Percentiles rank a stretch among this genome's conserved stretches.
Conservation (phyloP, 176 grass and related monocot species). For the Dendrocalamus sinicus region DNA sequence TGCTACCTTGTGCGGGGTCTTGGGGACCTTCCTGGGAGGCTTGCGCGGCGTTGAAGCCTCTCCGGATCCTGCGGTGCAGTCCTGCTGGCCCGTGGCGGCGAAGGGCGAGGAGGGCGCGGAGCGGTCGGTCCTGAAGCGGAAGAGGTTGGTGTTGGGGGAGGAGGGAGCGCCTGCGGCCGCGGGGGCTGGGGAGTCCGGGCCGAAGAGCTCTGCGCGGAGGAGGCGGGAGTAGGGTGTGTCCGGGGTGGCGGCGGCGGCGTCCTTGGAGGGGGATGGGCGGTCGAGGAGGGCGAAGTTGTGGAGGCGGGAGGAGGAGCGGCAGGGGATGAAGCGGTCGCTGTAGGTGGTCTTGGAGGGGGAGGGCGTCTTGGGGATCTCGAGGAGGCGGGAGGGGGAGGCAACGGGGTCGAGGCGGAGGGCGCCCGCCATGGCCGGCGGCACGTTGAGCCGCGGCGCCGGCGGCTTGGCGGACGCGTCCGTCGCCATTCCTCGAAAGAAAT, state of each 20-base stretch:
- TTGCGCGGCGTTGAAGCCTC: conserved; percentile 62
- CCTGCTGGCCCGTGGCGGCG: conserved; percentile 18
- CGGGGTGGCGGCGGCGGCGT: conserved; percentile 29
- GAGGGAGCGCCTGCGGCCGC: not conserved
- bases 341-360: conserved; percentile 88
- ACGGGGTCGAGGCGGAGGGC: conserved; percentile 63
- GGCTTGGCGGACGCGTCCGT: conserved; percentile 51
- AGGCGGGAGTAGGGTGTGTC: conserved; percentile 75
- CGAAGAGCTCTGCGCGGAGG: conserved; percentile 88
- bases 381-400: conserved; percentile 17
- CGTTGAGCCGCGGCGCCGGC: conserved; percentile 67
- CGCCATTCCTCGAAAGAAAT: conserved; percentile 19
- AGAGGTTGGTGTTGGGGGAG: conserved; percentile 82
- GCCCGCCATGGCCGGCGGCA: conserved; percentile 73
- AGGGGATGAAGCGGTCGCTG: conserved; percentile 95
- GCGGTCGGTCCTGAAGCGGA: conserved; percentile 91
- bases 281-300: conserved; percentile 81
- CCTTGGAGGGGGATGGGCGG: conserved; percentile 49
- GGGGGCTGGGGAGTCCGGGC: conserved; percentile 43
- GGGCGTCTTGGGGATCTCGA: conserved; percentile 71
- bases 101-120: conserved; percentile 70
- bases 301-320: conserved; percentile 90
- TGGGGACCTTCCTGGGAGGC: conserved; percentile 82
- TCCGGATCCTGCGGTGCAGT: conserved; percentile 21
- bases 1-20: conserved; percentile 89